Base-by-base conservation (phyloP, 2,329 filamentous ascomycete species). In the Epicoccum sorghinum region DNA sequence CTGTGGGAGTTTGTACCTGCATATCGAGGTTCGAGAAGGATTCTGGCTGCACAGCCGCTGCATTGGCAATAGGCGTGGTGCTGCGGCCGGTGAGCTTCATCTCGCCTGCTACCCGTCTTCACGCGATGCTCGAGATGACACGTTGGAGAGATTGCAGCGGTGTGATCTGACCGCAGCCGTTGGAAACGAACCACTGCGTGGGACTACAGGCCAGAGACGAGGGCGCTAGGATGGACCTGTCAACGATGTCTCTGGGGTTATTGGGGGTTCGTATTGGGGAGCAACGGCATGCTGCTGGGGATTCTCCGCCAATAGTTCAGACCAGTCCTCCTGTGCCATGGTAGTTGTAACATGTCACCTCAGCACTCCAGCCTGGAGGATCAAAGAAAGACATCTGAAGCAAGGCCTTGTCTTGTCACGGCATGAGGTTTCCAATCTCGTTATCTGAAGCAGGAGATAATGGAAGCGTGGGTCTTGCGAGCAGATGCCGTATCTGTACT, bases 191-290 rank as follows among this genome's bases (percentile, higher is more conserved):
- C 39, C 39, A 36, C 33, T 33, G 12, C 32, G 40, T 33, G 35
- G 40, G 14, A 40, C 27, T 4, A 32, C 39, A 41, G 23, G n/a
- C 23, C 22, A 40, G 13, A 25, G 4, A 43, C 14, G 23, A n/a
- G 18, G n/a, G 10, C 49, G 52, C 40, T 46, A 24, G 29, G 18
- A 27, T 54, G 36, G 23, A 23, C 30, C 30, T 24, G 27, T 48
- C 24, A 29, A 47, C n/a, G n/a, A 45, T 45, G 45, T 54, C 36
- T 45, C 41, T 49, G 40, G 35, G 40, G 44, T 41, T 54, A 49
- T 49, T 54, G 29, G 40, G 38, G 6, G 18, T 33, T 46, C 52
- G 52, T 54, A 49, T 41, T 45, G 30, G 40, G 45, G 45, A 45
- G 44, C 45, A 44, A 18, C 18, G 18, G 18, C 18, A 18, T 18